A percentile compares a stretch with the other conserved stretches of the same genome.
These are phyloP conservation scores for Aspergillus sp. DNA, from an alignment of 2,329 filamentous ascomycete species.

Conservation along the genomic window DNA sequence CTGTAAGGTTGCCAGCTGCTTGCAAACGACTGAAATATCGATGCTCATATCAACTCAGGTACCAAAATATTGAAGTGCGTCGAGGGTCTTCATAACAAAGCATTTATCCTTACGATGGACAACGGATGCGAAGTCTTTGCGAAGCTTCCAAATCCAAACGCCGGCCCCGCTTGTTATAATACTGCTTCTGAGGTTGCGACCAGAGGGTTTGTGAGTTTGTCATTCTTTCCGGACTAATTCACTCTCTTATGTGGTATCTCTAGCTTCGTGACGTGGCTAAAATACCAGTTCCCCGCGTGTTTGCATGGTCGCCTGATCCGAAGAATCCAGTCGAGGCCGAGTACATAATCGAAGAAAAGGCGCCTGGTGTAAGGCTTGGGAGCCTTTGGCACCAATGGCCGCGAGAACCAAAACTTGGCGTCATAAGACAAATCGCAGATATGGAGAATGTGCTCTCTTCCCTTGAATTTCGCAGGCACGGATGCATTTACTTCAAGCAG, in stretches of 20 bases:
- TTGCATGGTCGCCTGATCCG: conserved; percentile 13
- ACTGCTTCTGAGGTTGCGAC: conserved; percentile 19
- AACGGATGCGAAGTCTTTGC: conserved; percentile 20
- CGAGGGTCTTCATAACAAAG: conserved; percentile 27
- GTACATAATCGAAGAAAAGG: conserved; percentile 23
- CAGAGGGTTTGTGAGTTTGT: too few relatives aligned
- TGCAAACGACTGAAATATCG: conserved; percentile 1
- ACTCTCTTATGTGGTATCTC: too few relatives aligned
- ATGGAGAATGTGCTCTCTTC: conserved; percentile 17
- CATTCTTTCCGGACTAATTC: too few relatives aligned
- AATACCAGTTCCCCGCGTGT: conserved; percentile 11
- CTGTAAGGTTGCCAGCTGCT: conserved; percentile 12
- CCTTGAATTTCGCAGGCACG: conserved; percentile 15
- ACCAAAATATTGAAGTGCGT: conserved; percentile 20
- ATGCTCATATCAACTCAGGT: conserved; percentile 11
- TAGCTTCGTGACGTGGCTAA: conserved; percentile 14
- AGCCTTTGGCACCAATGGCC: conserved; percentile 20
- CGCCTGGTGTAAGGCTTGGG: conserved; percentile 17
- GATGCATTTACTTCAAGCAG: conserved; percentile 19
- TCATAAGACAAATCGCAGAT: conserved; percentile 18
- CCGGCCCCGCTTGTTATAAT: conserved; percentile 22
- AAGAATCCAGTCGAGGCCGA: conserved; percentile 11
- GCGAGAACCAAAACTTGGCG: conserved; percentile 13
- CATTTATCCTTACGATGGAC: conserved; percentile 26
- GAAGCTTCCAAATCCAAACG: conserved; percentile 21